Conservation (phyloP, 108 stramenopile species). For the Nitzschia sp. region DNA sequence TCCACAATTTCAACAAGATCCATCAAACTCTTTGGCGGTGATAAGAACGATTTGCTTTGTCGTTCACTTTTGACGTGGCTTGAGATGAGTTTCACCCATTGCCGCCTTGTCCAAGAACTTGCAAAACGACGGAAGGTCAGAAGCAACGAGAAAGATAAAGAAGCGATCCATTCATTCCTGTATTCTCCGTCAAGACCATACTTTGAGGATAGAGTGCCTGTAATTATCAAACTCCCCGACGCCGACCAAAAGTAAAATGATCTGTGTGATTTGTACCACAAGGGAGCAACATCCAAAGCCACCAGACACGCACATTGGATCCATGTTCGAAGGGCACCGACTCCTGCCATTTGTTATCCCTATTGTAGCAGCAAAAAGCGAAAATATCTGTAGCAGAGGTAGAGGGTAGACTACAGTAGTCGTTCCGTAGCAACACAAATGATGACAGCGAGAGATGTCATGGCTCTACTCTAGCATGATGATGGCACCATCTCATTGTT, state of each 20-base stretch:
- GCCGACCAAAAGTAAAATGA: not conserved
- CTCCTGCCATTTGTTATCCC: not conserved
- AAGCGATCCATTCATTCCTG: no score
- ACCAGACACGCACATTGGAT: not conserved
- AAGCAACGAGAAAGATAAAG: not conserved
- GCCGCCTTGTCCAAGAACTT: not conserved
- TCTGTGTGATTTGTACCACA: not conserved
- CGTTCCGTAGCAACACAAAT: no score
- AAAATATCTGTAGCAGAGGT: no score
- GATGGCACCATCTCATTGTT: no score
- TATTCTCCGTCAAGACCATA: no score
- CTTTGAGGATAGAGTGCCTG: no score
- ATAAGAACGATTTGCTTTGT: not conserved
- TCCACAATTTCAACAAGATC: constrained; percentile 1
- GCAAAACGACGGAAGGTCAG: not conserved
- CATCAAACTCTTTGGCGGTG: not conserved
- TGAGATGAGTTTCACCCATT: not conserved
- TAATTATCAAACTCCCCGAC: not conserved
- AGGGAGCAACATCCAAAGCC: not conserved
- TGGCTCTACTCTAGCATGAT: no score
- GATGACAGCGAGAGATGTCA: no score
- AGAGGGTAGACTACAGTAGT: no score
- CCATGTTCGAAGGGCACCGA: not conserved
- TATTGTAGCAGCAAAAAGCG: no score
- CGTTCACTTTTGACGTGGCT: not conserved